These are phyloP conservation scores for Spergularia azorica DNA, from an alignment of 179 eudicot species.

Conservation along the genomic window DNA sequence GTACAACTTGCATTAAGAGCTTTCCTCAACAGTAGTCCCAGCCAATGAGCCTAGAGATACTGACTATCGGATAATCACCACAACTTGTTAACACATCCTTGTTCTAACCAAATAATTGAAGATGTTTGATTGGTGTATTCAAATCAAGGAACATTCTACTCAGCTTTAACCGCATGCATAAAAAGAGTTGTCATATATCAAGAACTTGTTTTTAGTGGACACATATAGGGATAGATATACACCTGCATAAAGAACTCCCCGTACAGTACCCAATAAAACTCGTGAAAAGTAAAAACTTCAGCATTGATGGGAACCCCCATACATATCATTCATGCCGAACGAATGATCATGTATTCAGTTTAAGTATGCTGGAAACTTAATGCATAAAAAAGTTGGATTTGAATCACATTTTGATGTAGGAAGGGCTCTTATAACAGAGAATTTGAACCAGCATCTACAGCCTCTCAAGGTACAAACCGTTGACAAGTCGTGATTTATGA, in stretches of 20 bases:
- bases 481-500: neutral
- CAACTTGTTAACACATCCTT: neutral
- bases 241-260: neutral
- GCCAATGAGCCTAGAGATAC: neutral
- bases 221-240: neutral
- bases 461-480: conserved; percentile 5
- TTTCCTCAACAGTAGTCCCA: neutral
- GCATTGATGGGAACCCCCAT: neutral
- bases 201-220: neutral
- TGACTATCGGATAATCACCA: neutral
- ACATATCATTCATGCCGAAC: neutral
- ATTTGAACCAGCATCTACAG: conserved; percentile 4
- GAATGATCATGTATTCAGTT: neutral
- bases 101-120: neutral
- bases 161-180: neutral
- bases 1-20: neutral
- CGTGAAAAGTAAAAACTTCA: conserved; percentile 1
- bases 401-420: neutral
- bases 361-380: neutral
- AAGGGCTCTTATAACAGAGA: neutral
- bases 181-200: neutral
- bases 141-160: neutral
- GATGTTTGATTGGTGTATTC: neutral
- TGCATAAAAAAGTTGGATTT: neutral
- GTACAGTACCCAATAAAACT: neutral